Conservation (phyloP, 306 rosid genomes). For the Fagus sylvatica region DNA sequence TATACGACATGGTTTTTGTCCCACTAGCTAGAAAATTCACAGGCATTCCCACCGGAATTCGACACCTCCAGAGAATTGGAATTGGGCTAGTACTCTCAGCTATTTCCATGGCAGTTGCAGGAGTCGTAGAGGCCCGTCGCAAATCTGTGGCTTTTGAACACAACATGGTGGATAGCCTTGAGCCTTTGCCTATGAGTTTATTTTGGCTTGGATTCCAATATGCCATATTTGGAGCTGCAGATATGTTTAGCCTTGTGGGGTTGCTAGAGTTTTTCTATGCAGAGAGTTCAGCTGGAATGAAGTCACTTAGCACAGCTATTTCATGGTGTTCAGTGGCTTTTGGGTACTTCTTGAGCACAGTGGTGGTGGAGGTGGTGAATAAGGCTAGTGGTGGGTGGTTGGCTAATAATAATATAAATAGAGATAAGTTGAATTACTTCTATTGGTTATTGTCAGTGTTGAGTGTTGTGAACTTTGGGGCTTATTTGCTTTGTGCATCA, state of each 20-base stretch:
- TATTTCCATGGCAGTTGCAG: constrained; percentile 67
- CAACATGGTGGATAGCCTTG: constrained; percentile 58
- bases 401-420: constrained; percentile 63
- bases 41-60: constrained; percentile 76
- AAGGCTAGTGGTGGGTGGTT: constrained; percentile 78
- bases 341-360: constrained; percentile 48
- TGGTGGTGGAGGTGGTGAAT: constrained; percentile 71
- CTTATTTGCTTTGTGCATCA: constrained; percentile 56
- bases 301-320: constrained; percentile 45
- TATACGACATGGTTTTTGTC: constrained; percentile 62
- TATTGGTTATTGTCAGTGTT: constrained; percentile 55
- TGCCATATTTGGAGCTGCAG: constrained; percentile 69
- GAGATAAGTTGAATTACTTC: constrained; percentile 60
- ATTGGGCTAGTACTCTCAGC: constrained; percentile 70
- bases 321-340: constrained; percentile 45
- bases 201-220: constrained; percentile 75
- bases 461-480: constrained; percentile 58
- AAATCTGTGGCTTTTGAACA: constrained; percentile 46
- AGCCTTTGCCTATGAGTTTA: constrained; percentile 71
- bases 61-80: constrained; percentile 75
- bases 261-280: constrained; percentile 83
- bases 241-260: constrained; percentile 65
- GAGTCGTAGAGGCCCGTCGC: constrained; percentile 53
- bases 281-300: constrained; percentile 66
- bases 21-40: constrained; percentile 76